These are phyloP conservation scores for Gossypium bickii DNA, from an alignment of 345 rosid species.

Conservation along the genomic window DNA sequence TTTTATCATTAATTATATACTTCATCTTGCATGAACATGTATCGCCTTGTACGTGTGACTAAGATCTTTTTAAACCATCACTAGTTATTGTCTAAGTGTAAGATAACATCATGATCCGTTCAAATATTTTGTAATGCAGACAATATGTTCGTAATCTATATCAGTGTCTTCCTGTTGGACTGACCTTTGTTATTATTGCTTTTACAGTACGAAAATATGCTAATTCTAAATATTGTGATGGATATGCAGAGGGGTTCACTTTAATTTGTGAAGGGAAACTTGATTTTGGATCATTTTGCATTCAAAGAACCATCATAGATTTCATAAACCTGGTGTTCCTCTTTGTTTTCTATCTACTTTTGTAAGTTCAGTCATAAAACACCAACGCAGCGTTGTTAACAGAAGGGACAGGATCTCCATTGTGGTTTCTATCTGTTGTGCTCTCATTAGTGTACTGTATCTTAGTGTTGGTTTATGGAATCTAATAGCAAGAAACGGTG, in stretches of 20 bases:
- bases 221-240: background rate
- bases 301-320: constrained; percentile 52
- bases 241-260: constrained; percentile 41
- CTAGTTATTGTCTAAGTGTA: background rate
- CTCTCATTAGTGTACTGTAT: constrained; percentile 34
- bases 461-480: constrained; percentile 37
- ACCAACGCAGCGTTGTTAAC: background rate
- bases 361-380: constrained; percentile 30
- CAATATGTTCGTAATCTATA: background rate
- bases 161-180: background rate
- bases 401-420: constrained; percentile 42
- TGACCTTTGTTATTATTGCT: too few relatives aligned
- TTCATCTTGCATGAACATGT: constrained; percentile 1
- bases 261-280: constrained; percentile 50
- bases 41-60: background rate
- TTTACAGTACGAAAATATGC: background rate
- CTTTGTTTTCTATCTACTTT: constrained; percentile 44
- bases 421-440: constrained; percentile 39
- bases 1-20: too few relatives aligned
- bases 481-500: constrained; percentile 19
- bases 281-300: constrained; percentile 46
- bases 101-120: background rate
- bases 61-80: background rate
- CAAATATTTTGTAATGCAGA: background rate
- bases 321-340: constrained; percentile 50